phyloP scores from a whole-genome alignment of 768 basidiomycete species.

The Auricularia cornea region DNA sequence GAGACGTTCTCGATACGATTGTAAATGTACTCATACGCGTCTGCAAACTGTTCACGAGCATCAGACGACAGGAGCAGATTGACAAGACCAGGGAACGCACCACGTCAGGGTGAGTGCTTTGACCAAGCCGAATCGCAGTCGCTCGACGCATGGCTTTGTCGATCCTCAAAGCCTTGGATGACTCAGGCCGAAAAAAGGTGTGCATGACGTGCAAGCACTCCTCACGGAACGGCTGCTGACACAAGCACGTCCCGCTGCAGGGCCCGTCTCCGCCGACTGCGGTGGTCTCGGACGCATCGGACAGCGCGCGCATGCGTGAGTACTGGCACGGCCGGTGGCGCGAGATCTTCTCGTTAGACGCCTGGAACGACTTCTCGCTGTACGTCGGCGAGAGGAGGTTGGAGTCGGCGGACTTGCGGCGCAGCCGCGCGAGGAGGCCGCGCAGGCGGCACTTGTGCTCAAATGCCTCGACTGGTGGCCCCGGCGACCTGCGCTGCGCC shows the following conservation, averaged over 20 bases:
- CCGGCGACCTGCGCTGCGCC: conserved; percentile 11
- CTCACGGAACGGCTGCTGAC: conserved; percentile 16
- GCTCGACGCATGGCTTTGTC: conserved; percentile 20
- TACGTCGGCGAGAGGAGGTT: background rate
- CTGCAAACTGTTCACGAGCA: conserved; percentile 21
- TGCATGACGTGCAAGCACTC: conserved; percentile 19
- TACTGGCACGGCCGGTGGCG: background rate
- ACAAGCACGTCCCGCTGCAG: background rate
- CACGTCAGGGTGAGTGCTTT: conserved; percentile 29
- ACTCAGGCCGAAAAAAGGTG: conserved; percentile 17
- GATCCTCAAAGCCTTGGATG: conserved; percentile 15
- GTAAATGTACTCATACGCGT: conserved; percentile 28
- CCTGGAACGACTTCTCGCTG: background rate
- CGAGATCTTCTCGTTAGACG: background rate
- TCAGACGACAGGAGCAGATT: background rate
- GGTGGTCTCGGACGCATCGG: background rate
- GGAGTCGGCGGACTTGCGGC: background rate
- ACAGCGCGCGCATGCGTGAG: background rate
- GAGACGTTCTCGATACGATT: conserved; percentile 21
- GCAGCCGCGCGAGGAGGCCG: background rate
- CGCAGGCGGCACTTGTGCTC: background rate
- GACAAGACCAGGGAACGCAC: conserved; percentile 14
- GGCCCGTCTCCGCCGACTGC: background rate
- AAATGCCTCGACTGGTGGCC: background rate
- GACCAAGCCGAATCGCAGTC: conserved; percentile 20